phyloP scores from a whole-genome alignment of 768 basidiomycete species.

The Rhizopogon sp. region DNA sequence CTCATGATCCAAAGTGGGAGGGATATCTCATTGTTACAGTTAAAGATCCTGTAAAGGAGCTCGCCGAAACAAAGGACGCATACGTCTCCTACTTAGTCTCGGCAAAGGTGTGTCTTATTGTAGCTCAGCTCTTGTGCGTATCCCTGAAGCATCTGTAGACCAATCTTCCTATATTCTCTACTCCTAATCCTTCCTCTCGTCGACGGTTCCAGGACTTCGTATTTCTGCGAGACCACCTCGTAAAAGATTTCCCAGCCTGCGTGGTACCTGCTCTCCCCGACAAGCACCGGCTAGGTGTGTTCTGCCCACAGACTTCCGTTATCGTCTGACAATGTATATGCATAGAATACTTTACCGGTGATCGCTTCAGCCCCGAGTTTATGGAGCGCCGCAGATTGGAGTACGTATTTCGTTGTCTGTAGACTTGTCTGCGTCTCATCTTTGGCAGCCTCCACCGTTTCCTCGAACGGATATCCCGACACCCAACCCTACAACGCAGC shows the following conservation, averaged over 20 bases:
- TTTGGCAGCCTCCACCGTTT: conserved; percentile 80
- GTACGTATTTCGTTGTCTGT: conserved; percentile 40
- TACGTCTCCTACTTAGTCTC: conserved; percentile 93
- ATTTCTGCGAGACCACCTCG: conserved; percentile 84
- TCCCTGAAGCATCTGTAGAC: conserved; percentile 51
- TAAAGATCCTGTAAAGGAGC: conserved; percentile 91
- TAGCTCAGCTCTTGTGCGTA: neutral
- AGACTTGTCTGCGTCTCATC: neutral
- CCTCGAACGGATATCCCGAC: conserved; percentile 83
- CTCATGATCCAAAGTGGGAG: conserved; percentile 88
- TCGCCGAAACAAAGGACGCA: conserved; percentile 95
- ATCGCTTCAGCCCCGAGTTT: conserved; percentile 95
- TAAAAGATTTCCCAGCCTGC: conserved; percentile 91
- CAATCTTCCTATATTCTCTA: conserved; percentile 82
- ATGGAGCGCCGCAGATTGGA: conserved; percentile 89
- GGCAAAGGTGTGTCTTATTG: conserved; percentile 61
- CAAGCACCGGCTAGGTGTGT: conserved; percentile 91
- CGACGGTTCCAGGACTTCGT: conserved; percentile 97
- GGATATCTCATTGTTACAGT: conserved; percentile 79
- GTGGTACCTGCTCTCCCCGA: conserved; percentile 97
- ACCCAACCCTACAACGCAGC: conserved; percentile 90
- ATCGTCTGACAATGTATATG: conserved; percentile 25
- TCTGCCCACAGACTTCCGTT: neutral
- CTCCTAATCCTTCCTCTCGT: conserved; percentile 66
- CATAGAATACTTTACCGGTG: conserved; percentile 94